Conservation (phyloP, 2,329 filamentous ascomycete species). For the Aureobasidium sp. region DNA sequence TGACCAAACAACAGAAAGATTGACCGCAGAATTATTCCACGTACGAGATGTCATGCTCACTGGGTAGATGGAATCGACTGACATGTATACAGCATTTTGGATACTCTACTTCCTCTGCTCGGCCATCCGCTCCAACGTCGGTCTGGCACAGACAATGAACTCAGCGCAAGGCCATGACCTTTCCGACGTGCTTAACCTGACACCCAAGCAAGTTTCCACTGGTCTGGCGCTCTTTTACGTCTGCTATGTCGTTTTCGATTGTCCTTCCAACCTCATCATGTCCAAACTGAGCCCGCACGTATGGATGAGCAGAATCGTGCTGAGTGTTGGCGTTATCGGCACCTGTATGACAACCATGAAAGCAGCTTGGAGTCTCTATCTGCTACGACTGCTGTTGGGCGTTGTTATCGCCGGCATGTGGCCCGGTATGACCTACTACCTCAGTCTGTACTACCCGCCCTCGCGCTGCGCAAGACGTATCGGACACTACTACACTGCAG, state of each 20-base stretch:
- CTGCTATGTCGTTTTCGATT: slow-evolving; percentile 81
- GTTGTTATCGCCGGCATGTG: slow-evolving; percentile 89
- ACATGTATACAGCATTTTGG: slow-evolving; percentile 61
- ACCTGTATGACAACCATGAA: slow-evolving; percentile 74
- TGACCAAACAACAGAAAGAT: slow-evolving; percentile 15
- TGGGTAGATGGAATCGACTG: neutral
- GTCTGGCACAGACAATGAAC: slow-evolving; percentile 94
- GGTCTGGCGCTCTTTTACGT: slow-evolving; percentile 86
- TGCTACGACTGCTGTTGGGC: slow-evolving; percentile 77
- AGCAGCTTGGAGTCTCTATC: slow-evolving; percentile 74
- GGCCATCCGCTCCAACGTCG: slow-evolving; percentile 83
- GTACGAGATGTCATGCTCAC: neutral
- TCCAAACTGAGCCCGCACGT: slow-evolving; percentile 72
- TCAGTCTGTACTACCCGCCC: slow-evolving; percentile 86
- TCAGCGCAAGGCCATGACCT: slow-evolving; percentile 60
- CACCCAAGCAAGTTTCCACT: slow-evolving; percentile 69
- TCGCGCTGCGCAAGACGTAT: slow-evolving; percentile 80
- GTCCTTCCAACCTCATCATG: slow-evolving; percentile 85
- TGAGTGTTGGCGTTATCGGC: slow-evolving; percentile 77
- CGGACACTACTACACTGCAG: slow-evolving; percentile 80
- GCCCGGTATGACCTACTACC: slow-evolving; percentile 89
- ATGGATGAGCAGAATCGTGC: slow-evolving; percentile 88
- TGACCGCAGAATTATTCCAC: slow-evolving; percentile 25
- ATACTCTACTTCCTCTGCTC: slow-evolving; percentile 85
- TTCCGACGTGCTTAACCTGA: slow-evolving; percentile 58